Evolutionary conservation across 1,139 yeast species (phyloP).

Genomic region (Geotrichum europaeum): DNA sequence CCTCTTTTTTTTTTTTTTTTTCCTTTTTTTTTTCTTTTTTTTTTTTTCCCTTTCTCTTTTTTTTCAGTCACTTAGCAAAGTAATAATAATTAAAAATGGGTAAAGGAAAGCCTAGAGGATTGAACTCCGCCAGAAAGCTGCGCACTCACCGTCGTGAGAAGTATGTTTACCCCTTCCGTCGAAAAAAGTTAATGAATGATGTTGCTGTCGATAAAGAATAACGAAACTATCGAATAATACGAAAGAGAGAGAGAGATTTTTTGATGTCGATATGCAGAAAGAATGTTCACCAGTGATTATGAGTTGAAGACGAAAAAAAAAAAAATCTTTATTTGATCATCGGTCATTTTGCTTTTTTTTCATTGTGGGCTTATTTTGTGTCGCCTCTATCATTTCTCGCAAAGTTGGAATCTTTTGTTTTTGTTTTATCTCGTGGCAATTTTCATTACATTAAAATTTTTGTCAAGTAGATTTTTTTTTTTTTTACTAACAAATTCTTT

Average conservation of each 20-base stretch:
- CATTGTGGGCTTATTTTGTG: neutral
- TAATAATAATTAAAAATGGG: slow-evolving; percentile 34
- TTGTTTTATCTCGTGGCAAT: neutral
- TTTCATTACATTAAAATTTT: neutral
- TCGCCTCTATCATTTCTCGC: neutral
- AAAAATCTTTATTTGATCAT: neutral
- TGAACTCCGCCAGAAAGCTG: slow-evolving; percentile 99
- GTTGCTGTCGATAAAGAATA: neutral
- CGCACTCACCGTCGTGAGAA: slow-evolving; percentile 99
- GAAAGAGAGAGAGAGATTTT: neutral
- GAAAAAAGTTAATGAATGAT: neutral
- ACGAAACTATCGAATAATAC: neutral
- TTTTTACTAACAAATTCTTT: slow-evolving; percentile 11
- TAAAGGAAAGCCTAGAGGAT: slow-evolving; percentile 78
- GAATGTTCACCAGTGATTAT: neutral
- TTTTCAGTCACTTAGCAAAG: slow-evolving; percentile 58
- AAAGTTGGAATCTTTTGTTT: slow-evolving; percentile 14
- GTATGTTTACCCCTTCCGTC: slow-evolving; percentile 34
- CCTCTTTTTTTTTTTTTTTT: neutral
- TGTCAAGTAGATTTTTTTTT: too few relatives aligned
- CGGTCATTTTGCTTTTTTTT: neutral
- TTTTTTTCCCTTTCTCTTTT: slow-evolving; percentile 1
- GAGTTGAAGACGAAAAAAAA: neutral
- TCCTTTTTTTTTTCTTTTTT: slow-evolving; percentile 1
- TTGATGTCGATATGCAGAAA: neutral